Evolutionary conservation across 23 red algal genomes (phyloP), one percentile per base, ranked within the genome.

Genomic region (Gracilaria caudata): DNA sequence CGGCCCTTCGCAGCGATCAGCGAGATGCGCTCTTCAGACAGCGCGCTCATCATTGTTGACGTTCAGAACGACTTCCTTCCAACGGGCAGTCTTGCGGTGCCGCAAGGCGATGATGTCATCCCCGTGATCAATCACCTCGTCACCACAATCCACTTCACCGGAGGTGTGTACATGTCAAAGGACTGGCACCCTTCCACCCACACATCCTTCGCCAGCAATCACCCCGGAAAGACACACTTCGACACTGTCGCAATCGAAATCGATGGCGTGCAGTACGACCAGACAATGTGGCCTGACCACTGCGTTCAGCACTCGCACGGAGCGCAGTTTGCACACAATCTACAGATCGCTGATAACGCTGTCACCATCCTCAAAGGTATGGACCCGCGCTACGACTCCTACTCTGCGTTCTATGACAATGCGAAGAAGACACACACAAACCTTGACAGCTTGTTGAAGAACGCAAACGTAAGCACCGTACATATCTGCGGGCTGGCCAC

Each of bases 131-230:
- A 91, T 43, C 20, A 21, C 3, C 56, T 94, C 14, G 47, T 33
- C 1, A 73, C 57, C 32, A 56, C 57, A 10, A 58, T 33, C 6
- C 45, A 9, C 16, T 91, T 86, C 68, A 26, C 30, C 28, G 63
- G 77, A 36, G 90, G 81, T 37, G 82, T 96, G 13, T 85, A 87
- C 34, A 12, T 91, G 13, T 81, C 86, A 20, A 58, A 91, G 49
- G 94, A 96, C 78, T 96, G 94, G 94, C 94, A 96, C 56, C 94
- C 94, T 0, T 41, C 80, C n/a, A 78, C 47, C 24, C 92, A 94
- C 49, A 51, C 55, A 10, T 94, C 92, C 26, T 94, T 94, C 51
- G 81, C 77, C 61, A 83, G 53, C 47, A 70, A 86, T 47, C 92
- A 94, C 39, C 21, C 35, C 36, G 26, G 33, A 10, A 53, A 49